phyloP scores from a whole-genome alignment of 768 basidiomycete genomes.

The Amanita inopinata region DNA sequence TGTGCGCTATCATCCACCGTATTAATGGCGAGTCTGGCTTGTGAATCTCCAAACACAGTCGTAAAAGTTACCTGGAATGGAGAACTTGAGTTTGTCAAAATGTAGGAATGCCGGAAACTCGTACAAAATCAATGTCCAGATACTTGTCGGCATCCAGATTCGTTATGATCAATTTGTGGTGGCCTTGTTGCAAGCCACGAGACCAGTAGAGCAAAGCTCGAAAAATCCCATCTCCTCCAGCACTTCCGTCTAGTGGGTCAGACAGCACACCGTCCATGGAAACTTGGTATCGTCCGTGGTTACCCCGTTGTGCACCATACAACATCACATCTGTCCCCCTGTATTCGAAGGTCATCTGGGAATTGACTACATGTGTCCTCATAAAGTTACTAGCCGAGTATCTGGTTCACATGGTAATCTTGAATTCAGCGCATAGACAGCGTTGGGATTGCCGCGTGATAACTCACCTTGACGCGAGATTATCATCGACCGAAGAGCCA shows the following conservation, averaged over 20 bases:
- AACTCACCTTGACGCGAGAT: slow-evolving; percentile 13
- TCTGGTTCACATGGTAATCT: no score
- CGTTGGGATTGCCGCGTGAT: no score
- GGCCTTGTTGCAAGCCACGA: neutral
- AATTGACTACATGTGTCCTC: slow-evolving; percentile 22
- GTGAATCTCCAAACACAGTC: slow-evolving; percentile 2
- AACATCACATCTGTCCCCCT: slow-evolving; percentile 40
- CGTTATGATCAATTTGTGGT: neutral
- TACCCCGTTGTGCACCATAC: slow-evolving; percentile 38
- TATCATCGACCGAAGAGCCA: slow-evolving; percentile 16
- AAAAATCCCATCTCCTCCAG: slow-evolving; percentile 6
- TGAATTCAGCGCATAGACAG: no score
- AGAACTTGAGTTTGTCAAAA: neutral
- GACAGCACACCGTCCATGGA: slow-evolving; percentile 27
- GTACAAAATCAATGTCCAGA: slow-evolving; percentile 7
- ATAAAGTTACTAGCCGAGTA: slow-evolving; percentile 31
- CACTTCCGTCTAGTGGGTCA: slow-evolving; percentile 19
- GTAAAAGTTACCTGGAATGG: slow-evolving; percentile 3
- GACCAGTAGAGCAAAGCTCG: slow-evolving; percentile 2
- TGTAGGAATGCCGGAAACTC: neutral
- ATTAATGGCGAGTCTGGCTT: neutral
- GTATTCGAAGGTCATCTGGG: slow-evolving; percentile 31
- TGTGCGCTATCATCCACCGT: slow-evolving; percentile 1
- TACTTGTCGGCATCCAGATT: neutral
- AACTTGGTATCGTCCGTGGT: slow-evolving; percentile 37